phyloP scores from a whole-genome alignment of 164 flowering plant genomes.

The Dillenia turbinata region DNA sequence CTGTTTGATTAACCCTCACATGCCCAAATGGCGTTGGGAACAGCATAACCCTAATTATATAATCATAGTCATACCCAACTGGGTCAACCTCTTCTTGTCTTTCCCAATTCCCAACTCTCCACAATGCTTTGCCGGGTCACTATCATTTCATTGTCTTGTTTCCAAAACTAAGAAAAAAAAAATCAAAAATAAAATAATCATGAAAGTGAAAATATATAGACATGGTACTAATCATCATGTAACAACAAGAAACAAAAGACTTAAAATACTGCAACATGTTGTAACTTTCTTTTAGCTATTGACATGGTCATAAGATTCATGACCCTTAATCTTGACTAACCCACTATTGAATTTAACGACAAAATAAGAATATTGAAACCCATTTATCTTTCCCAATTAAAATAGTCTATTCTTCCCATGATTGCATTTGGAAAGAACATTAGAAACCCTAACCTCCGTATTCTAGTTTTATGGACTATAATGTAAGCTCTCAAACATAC shows the following conservation, averaged over 20 bases:
- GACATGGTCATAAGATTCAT: conserved; percentile 24
- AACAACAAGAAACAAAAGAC: not conserved
- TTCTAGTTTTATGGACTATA: not conserved
- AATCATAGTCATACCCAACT: conserved; percentile 25
- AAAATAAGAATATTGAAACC: not conserved
- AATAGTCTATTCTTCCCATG: not conserved
- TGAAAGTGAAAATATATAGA: not conserved
- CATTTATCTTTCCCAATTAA: conserved; percentile 7
- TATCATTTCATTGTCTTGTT: conserved; percentile 7
- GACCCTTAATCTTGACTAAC: conserved; percentile 49
- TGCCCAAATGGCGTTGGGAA: conserved; percentile 51
- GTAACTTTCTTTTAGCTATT: not conserved
- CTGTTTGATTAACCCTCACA: conserved; percentile 20
- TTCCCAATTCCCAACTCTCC: conserved; percentile 28
- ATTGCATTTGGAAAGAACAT: not conserved
- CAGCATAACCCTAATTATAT: conserved; percentile 23
- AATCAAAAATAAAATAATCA: not conserved
- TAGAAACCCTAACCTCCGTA: not conserved
- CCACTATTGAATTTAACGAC: conserved; percentile 35
- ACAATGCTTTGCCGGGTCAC: conserved; percentile 26
- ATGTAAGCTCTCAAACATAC: not conserved
- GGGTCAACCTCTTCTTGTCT: conserved; percentile 38
- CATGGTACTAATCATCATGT: not conserved
- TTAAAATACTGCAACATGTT: no score
- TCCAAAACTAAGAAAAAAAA: not conserved